Evolutionary conservation across 116 monocot genomes (phyloP).

Genomic region (Posidonia oceanica): DNA sequence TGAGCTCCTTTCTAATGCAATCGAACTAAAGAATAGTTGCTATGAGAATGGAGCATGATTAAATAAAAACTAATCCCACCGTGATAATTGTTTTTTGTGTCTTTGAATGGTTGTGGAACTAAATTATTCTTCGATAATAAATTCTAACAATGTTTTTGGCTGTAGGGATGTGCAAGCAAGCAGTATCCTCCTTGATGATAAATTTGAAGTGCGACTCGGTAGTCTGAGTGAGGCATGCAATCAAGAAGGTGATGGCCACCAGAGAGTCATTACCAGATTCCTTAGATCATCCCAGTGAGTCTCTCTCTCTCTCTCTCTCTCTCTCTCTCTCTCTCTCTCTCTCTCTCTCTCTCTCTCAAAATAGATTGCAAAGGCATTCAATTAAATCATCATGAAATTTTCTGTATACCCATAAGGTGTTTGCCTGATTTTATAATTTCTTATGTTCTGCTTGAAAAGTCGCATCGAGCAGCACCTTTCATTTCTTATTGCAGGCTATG

Average conservation of each 20-base stretch:
- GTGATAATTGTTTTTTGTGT: no score
- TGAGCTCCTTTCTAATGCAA: no score
- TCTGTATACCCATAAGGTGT: not conserved
- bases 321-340: not conserved
- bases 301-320: not conserved
- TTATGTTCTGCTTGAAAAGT: no score
- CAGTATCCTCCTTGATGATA: slow-evolving; percentile 92
- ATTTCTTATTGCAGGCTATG: no score
- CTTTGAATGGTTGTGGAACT: no score
- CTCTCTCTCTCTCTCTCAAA: not conserved
- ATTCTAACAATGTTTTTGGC: not conserved
- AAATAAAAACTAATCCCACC: no score
- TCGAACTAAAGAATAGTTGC: no score
- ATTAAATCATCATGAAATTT: not conserved
- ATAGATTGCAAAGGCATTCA: no score
- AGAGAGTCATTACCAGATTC: slow-evolving; percentile 54
- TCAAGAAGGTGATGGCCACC: slow-evolving; percentile 62
- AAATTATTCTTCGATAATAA: not conserved
- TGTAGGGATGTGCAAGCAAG: slow-evolving; percentile 80
- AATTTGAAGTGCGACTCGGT: slow-evolving; percentile 84
- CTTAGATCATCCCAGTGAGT: slow-evolving; percentile 74
- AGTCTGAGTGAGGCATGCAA: slow-evolving; percentile 62
- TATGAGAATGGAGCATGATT: no score
- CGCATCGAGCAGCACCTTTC: no score
- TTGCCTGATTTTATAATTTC: no score